These are phyloP conservation scores for Pythium oligandrum DNA, from an alignment of 352 stramenopile genomes.

Conservation along the genomic window DNA sequence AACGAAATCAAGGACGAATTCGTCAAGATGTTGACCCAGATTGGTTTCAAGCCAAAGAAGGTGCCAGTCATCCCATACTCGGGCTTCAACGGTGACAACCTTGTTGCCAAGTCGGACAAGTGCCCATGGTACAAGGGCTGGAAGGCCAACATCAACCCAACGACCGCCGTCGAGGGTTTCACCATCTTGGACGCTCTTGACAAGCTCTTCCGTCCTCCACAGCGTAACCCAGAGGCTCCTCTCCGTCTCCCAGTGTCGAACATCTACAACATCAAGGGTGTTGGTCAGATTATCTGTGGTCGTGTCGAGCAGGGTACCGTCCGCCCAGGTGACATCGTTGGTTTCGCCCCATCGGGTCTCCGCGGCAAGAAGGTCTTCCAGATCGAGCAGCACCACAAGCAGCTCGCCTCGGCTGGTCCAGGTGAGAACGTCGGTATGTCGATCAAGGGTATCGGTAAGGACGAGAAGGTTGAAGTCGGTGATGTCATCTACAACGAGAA, in stretches of 20 bases:
- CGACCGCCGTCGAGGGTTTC: slow-evolving; percentile 25
- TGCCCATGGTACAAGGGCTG: slow-evolving; percentile 73
- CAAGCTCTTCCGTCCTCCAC: slow-evolving; percentile 64
- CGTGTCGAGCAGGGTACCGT: slow-evolving; percentile 70
- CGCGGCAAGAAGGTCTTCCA: slow-evolving; percentile 66
- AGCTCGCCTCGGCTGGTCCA: slow-evolving; percentile 46
- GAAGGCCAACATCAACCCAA: slow-evolving; percentile 50
- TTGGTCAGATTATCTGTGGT: slow-evolving; percentile 73
- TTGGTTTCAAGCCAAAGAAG: slow-evolving; percentile 81
- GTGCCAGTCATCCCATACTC: slow-evolving; percentile 66
- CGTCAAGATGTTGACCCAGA: slow-evolving; percentile 69
- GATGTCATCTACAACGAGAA: slow-evolving; percentile 37
- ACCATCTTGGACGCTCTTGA: slow-evolving; percentile 68
- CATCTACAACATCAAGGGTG: slow-evolving; percentile 85
- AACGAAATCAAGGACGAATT: slow-evolving; percentile 83
- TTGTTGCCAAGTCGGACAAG: slow-evolving; percentile 68
- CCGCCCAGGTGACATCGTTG: slow-evolving; percentile 53
- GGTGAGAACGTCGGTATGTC: slow-evolving; percentile 80
- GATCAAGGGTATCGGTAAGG: slow-evolving; percentile 76
- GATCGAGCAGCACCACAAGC: slow-evolving; percentile 82
- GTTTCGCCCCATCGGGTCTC: slow-evolving; percentile 56
- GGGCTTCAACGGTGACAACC: slow-evolving; percentile 79
- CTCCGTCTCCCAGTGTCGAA: slow-evolving; percentile 72
- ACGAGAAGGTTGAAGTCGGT: slow-evolving; percentile 67
- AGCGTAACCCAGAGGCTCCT: slow-evolving; percentile 42